Base-by-base conservation (phyloP, 2,329 filamentous ascomycete genomes). In the Davidsoniella australis region DNA sequence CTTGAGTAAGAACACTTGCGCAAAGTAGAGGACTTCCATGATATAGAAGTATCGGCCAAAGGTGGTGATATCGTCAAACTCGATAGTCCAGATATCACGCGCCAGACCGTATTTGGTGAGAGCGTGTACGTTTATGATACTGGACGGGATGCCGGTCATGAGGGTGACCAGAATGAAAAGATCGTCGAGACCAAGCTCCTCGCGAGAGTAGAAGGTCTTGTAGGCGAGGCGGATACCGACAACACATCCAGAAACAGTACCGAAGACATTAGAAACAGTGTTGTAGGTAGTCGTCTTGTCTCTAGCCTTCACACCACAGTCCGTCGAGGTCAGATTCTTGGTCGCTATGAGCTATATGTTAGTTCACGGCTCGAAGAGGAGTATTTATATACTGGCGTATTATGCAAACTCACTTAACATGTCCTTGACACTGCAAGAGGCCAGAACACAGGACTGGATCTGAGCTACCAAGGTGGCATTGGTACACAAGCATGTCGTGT, bases 81-180 rank as follows among this genome's bases (percentile, higher is more conserved):
- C 52, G 5, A 72, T 54, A 3, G 66, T 67, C 68, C 68, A 72
- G 14, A 71, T 63, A 45, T 72, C 69, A 33, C 54, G 60, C 8
- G 68, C 67, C 2, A 70, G 58, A 2, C 69, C 69, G 50, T 65
- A 58, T 47, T 59, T 55, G 0, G 54, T 55, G 12, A 55, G 55
- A 9, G 59, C 58, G 44, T 59, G 54, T 17, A 58, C 53, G 45
- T 57, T 60, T 43, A 65, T 58, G 52, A 60, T 48, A 3, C 55
- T 57, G 49, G 56, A 60, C 4, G 62, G 58, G 2, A 60, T 54
- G 36, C 58, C 60, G 4, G 56, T 49, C 23, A 62, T 1, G 14
- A 60, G 44, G 1, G 60, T 57, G 1, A 55, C 52, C 10, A 63
- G 41, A 39, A 63, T 56, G 43, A 61, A 55, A 58, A 61, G 63